Conservation (phyloP, 2,329 filamentous ascomycete species). For the Fusarium circinatum region DNA sequence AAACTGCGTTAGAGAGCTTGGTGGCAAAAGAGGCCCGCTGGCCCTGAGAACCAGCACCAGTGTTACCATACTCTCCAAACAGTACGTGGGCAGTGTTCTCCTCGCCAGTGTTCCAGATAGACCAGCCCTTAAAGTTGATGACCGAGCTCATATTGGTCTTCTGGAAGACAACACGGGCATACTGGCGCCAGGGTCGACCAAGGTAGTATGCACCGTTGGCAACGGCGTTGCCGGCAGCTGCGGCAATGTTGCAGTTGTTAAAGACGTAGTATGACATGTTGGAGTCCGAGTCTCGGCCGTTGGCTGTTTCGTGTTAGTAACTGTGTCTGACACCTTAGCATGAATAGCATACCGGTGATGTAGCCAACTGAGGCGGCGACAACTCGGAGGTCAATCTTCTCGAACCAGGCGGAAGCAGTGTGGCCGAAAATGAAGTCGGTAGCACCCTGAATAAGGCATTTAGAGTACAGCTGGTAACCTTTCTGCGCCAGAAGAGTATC, state of each 20-base stretch:
- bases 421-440: slow-evolving; percentile 63
- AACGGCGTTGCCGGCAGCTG: slow-evolving; percentile 52
- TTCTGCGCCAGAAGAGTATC: slow-evolving; percentile 60
- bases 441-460: slow-evolving; percentile 57
- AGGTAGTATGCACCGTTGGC: slow-evolving; percentile 56
- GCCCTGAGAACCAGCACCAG: slow-evolving; percentile 64
- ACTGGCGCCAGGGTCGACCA: slow-evolving; percentile 59
- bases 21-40: slow-evolving; percentile 47
- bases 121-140: slow-evolving; percentile 70
- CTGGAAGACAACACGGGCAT: slow-evolving; percentile 61
- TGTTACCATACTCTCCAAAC: slow-evolving; percentile 70
- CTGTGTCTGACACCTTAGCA: accelerated
- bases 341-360: slow-evolving; percentile 51
- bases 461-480: slow-evolving; percentile 60
- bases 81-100: slow-evolving; percentile 62
- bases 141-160: slow-evolving; percentile 61
- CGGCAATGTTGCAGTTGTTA: slow-evolving; percentile 56
- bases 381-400: slow-evolving; percentile 54
- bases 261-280: slow-evolving; percentile 58
- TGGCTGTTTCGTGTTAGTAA: slow-evolving; percentile 46
- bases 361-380: slow-evolving; percentile 51
- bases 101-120: slow-evolving; percentile 60
- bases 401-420: slow-evolving; percentile 56
- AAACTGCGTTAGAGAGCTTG: slow-evolving; percentile 49
- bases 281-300: slow-evolving; percentile 50